Evolutionary conservation across 345 rosid genomes (phyloP).

Genomic region (Mercurialis annua): DNA sequence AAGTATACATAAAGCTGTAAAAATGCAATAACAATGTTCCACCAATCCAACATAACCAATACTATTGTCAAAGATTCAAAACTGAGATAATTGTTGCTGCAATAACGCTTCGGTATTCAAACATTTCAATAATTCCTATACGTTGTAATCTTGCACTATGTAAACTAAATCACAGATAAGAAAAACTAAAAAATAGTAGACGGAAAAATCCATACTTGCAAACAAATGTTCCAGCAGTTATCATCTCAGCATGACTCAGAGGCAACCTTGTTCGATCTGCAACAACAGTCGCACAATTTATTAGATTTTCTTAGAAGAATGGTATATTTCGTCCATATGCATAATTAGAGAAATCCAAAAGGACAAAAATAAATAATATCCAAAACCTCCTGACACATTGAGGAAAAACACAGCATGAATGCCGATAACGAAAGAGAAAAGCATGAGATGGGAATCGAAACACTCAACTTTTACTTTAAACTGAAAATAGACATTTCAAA

Average conservation of each 20-base stretch:
- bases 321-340: neutral
- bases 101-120: too few relatives aligned
- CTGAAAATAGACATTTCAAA: neutral
- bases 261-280: conserved; percentile 76
- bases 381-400: neutral
- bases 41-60: too few relatives aligned
- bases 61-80: neutral
- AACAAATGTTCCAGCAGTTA: conserved; percentile 57
- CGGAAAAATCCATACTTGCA: conserved; percentile 62
- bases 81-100: neutral
- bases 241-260: conserved; percentile 74
- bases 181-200: neutral
- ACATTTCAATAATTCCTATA: neutral
- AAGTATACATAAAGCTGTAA: conserved; percentile 8
- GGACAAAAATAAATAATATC: neutral
- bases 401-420: neutral
- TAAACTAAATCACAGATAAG: neutral
- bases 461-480: neutral
- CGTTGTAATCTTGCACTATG: neutral
- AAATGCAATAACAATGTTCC: neutral
- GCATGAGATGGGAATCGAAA: too few relatives aligned
- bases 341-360: neutral
- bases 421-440: neutral
- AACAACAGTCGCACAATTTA: neutral
- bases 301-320: neutral